Evolutionary conservation across 352 stramenopile genomes (phyloP), one percentile per base, ranked within the genome.

Genomic region (Phytophthora lateralis): DNA sequence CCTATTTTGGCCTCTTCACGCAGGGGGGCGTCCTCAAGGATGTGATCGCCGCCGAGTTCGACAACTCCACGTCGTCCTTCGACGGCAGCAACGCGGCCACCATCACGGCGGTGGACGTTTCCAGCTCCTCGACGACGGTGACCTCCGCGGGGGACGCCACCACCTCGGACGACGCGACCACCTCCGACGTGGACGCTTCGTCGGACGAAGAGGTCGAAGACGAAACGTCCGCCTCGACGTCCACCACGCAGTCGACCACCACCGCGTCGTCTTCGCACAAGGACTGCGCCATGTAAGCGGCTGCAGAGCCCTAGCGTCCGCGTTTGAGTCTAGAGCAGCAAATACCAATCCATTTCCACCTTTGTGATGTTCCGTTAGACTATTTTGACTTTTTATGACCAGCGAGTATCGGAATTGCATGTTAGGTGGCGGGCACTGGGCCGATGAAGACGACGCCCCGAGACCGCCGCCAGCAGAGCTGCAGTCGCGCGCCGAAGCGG

Each of bases 1-100:
- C 77, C 30, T 85, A 89, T 66, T 91, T 91, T 47, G 82, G 82
- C 12, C 53, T 91, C 43, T 89, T 88, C 52, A 77, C 69, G 26
- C 35, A 67, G 21, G 63, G 78, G 29, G 64, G 79, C n/a, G 55
- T 54, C 20, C 69, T 91, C 56, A 91, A 91, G 75, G 41, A 66
- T 29, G 30, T 65, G 38, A 78, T 80, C 63, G 35, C 65, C 11
- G 30, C 59, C 15, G 39, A 85, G 41, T 75, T 73, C 47, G 63
- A 82, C 56, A 71, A 76, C 63, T 59, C 59, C 26, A 70, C 55
- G 10, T 38, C 57, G 20, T 67, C 66, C 20, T 32, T 46, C 14
- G 54, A 54, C 37, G 38, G 54, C 60, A 65, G 39, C 47, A 18
- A 50, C 27, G 60, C 61, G 56, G 58, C 52, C 20, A 60, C 56